A percentile compares a stretch with the other conserved stretches of the same genome.
phyloP scores from a whole-genome alignment of 306 rosid genomes.

The Notholithocarpus densiflorus region DNA sequence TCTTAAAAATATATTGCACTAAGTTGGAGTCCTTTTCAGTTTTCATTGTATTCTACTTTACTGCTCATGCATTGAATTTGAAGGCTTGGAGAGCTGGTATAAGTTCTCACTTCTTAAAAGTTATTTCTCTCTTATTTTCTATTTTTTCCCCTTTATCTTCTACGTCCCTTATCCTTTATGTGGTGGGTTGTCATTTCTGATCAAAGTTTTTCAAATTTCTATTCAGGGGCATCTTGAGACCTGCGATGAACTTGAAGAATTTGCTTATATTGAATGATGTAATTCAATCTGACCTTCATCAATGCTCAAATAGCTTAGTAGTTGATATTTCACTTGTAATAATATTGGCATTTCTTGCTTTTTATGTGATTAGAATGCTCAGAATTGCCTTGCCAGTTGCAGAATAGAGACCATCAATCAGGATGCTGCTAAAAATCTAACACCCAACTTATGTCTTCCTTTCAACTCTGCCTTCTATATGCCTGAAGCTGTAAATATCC shows the following conservation, averaged over 20 bases:
- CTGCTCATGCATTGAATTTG: not conserved
- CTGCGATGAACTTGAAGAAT: slow-evolving; percentile 68
- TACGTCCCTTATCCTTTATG: slow-evolving; percentile 24
- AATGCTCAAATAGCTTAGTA: slow-evolving; percentile 5
- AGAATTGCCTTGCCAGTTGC: slow-evolving; percentile 72
- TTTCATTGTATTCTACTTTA: not conserved
- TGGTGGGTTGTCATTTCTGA: slow-evolving; percentile 29
- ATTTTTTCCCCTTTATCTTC: not conserved
- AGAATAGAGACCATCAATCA: slow-evolving; percentile 57
- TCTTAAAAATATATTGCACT: not conserved
- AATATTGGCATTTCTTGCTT: slow-evolving; percentile 21
- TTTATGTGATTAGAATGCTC: slow-evolving; percentile 61
- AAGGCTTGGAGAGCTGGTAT: not conserved
- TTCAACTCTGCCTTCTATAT: slow-evolving; percentile 63
- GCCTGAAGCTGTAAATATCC: slow-evolving; percentile 82
- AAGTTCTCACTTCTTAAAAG: not conserved
- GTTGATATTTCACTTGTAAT: slow-evolving; percentile 8
- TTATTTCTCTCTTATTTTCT: not conserved
- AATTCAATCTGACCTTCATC: slow-evolving; percentile 29
- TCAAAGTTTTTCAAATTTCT: slow-evolving; percentile 46
- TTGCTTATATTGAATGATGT: slow-evolving; percentile 60
- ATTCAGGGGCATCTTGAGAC: slow-evolving; percentile 92
- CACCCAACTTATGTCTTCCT: slow-evolving; percentile 56
- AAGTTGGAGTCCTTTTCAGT: not conserved
- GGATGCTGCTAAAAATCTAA: slow-evolving; percentile 53